Conservation (phyloP, 1,139 yeast species). For the Geotrichum australiense region DNA sequence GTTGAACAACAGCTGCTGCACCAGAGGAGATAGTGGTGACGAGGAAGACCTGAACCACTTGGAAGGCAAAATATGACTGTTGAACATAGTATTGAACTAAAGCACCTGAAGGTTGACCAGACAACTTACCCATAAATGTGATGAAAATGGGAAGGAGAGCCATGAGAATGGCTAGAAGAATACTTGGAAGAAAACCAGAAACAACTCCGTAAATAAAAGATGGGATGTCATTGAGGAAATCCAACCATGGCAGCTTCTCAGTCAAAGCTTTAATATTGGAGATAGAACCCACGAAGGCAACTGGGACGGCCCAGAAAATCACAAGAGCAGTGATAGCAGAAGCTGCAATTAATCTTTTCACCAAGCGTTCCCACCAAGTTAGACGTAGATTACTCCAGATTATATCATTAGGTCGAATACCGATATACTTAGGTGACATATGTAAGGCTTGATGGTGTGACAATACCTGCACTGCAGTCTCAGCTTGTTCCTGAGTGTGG, state of each 20-base stretch:
- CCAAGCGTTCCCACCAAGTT: slow-evolving; percentile 76
- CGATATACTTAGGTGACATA: slow-evolving; percentile 55
- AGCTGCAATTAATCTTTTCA: slow-evolving; percentile 52
- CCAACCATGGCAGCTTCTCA: slow-evolving; percentile 58
- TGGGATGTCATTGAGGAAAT: slow-evolving; percentile 68
- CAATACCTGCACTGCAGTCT: slow-evolving; percentile 74
- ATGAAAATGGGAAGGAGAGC: slow-evolving; percentile 74
- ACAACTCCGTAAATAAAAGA: slow-evolving; percentile 61
- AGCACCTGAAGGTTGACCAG: slow-evolving; percentile 68
- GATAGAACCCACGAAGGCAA: slow-evolving; percentile 89
- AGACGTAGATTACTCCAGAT: slow-evolving; percentile 82
- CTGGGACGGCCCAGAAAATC: slow-evolving; percentile 90
- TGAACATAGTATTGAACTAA: slow-evolving; percentile 77
- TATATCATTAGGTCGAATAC: slow-evolving; percentile 72
- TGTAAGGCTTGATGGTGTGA: slow-evolving; percentile 62
- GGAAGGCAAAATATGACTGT: slow-evolving; percentile 81
- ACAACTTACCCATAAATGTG: slow-evolving; percentile 59
- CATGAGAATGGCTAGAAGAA: slow-evolving; percentile 78
- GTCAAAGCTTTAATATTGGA: slow-evolving; percentile 76
- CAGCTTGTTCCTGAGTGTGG: slow-evolving; percentile 79
- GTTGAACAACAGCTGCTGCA: slow-evolving; percentile 67
- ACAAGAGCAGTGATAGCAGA: slow-evolving; percentile 53
- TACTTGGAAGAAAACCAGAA: slow-evolving; percentile 80
- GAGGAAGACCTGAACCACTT: slow-evolving; percentile 71
- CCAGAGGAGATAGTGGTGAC: slow-evolving; percentile 79